Base-by-base conservation (phyloP, 2,329 filamentous ascomycete genomes). In the Curvularia lunata region DNA sequence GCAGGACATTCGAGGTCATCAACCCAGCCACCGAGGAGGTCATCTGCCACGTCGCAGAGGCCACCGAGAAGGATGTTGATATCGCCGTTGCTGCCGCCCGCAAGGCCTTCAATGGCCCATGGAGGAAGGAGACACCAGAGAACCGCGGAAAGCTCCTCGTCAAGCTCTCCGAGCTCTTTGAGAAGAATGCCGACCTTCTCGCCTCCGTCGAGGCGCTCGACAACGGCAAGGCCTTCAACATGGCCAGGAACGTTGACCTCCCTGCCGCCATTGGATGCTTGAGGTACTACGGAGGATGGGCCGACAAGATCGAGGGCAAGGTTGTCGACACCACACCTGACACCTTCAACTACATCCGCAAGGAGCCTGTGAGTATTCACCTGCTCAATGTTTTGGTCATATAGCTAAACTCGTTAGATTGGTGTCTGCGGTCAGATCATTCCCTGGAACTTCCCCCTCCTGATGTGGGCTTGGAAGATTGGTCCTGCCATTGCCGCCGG, bases 1-100 rank as follows among this genome's bases (percentile, higher is more conserved):
- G 92, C 82, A 89, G 91, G 85, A 92, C 89, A 67, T 95, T 97
- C 75, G 92, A 97, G 81, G 90, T 92, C 78, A 89, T 95, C 84
- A 96, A 96, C 85, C 92, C 92, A 59, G 74, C 89, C 64, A 91
- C 86, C 65, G 93, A 97, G 79, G 88, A 92, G 79, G 86, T 91
- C 73, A 96, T 96, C 82, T 86, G 84, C 83, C 88, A 88, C 54
- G 91, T 97, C 69, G 82, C 86, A 75, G 92, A 96, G 81, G 93
- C 89, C 74, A 91, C 89, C 65, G 92, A 96, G 84, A 92, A 96
- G 84, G 91, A 95, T 82, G 83, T 86, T 75, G 85, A 88, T 77
- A 81, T 92, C 59, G 93, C 93, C 63, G 93, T 97, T 64, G 82
- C 85, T 56, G 92, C 92, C 52, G 93, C 93, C 66, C 90, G 93